Percentiles rank a stretch among this genome's conserved stretches.
phyloP scores from a whole-genome alignment of 2,329 filamentous ascomycete genomes.

The Sporothrix humicola region DNA sequence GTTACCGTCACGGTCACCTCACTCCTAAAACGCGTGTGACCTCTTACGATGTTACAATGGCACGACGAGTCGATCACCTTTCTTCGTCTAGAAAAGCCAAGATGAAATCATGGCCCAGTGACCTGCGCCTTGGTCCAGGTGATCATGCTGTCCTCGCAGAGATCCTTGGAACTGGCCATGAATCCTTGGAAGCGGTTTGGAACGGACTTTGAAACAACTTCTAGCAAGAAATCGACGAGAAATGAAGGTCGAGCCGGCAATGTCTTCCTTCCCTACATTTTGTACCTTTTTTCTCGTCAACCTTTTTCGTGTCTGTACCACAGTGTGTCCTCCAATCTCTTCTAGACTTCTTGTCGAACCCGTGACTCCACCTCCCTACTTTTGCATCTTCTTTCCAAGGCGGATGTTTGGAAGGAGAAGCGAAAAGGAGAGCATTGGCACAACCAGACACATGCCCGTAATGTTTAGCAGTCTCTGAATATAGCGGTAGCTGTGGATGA shows the following conservation, averaged over 20 bases:
- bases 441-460: constrained; percentile 55
- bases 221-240: too few relatives aligned
- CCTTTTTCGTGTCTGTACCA: too few relatives aligned
- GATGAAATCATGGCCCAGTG: constrained; percentile 6
- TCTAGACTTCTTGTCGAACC: too few relatives aligned
- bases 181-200: too few relatives aligned
- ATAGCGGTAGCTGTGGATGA: constrained; percentile 54
- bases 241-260: not conserved
- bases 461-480: constrained; percentile 55
- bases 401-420: not conserved
- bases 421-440: constrained; percentile 55
- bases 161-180: not conserved
- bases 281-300: too few relatives aligned
- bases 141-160: not conserved
- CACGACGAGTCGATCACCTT: not conserved
- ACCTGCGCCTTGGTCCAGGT: constrained; percentile 2
- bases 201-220: not conserved
- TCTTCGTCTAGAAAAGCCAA: too few relatives aligned
- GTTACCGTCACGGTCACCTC: not conserved
- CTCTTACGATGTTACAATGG: too few relatives aligned
- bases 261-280: not conserved
- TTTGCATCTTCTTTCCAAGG: not conserved
- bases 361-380: too few relatives aligned
- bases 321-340: too few relatives aligned
- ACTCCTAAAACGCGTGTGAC: not conserved